Conservation (phyloP, 495 filamentous ascomycete species). For the Amphirosellinia nigrospora region DNA sequence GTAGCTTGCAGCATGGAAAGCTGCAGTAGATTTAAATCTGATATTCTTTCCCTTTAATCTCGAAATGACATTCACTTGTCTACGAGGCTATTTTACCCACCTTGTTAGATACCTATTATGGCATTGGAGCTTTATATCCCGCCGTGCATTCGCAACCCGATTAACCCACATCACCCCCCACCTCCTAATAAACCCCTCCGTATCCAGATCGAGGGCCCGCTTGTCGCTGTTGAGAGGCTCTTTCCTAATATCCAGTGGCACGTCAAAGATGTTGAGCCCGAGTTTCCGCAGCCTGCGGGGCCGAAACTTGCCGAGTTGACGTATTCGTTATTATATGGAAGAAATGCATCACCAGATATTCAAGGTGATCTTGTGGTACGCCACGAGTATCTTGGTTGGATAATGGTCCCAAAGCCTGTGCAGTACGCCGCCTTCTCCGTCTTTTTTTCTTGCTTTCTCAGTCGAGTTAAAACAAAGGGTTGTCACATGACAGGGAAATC, state of each 20-base stretch:
- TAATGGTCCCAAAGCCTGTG: conserved; percentile 5
- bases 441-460: not conserved
- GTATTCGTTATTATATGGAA: conserved; percentile 37
- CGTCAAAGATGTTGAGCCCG: conserved; percentile 17
- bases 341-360: conserved; percentile 27
- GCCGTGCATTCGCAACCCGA: conserved; percentile 27
- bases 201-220: conserved; percentile 42
- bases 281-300: conserved; percentile 39
- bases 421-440: not conserved
- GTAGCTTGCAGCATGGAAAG: too few species aligned
- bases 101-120: conserved; percentile 17
- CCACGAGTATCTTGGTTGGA: conserved; percentile 31
- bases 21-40: too few species aligned
- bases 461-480: not conserved
- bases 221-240: conserved; percentile 37
- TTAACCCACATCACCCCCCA: conserved; percentile 35
- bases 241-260: conserved; percentile 37
- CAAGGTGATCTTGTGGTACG: conserved; percentile 37
- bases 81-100: not conserved
- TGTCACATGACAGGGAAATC: conserved; percentile 36
- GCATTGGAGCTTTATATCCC: conserved; percentile 27
- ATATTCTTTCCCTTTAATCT: too few species aligned
- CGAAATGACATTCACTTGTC: too few species aligned
- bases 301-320: conserved; percentile 37
- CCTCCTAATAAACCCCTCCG: conserved; percentile 34